These are phyloP conservation scores for Cyanodermella asteris DNA, from an alignment of 2,329 filamentous ascomycete species.

Conservation along the genomic window DNA sequence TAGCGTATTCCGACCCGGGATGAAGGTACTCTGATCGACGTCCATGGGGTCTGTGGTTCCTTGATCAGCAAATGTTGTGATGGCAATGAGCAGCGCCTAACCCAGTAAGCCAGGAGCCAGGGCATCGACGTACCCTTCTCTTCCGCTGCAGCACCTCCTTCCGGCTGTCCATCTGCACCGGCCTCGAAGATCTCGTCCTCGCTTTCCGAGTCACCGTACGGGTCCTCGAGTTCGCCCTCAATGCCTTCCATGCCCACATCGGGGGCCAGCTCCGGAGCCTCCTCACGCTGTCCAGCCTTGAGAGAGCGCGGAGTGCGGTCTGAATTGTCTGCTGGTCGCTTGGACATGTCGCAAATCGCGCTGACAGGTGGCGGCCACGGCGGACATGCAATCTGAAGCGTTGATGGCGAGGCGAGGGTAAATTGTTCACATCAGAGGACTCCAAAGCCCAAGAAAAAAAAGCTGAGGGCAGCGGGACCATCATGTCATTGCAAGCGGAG, in stretches of 20 bases:
- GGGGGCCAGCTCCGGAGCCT: slow-evolving; percentile 26
- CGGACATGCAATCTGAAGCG: too few relatives aligned
- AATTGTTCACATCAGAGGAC: too few relatives aligned
- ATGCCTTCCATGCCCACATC: slow-evolving; percentile 38
- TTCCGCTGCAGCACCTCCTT: slow-evolving; percentile 79
- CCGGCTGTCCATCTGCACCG: slow-evolving; percentile 76
- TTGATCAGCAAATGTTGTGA: slow-evolving; percentile 7
- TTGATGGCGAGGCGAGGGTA: too few relatives aligned
- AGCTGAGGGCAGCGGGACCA: too few relatives aligned
- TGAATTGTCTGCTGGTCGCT: slow-evolving; percentile 33
- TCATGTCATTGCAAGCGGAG: too few relatives aligned
- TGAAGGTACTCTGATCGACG: slow-evolving; percentile 83
- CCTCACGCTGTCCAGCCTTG: slow-evolving; percentile 39
- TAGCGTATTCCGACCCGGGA: slow-evolving; percentile 80
- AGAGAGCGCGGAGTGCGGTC: slow-evolving; percentile 29
- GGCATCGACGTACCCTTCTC: slow-evolving; percentile 38
- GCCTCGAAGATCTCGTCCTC: slow-evolving; percentile 87
- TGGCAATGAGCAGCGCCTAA: slow-evolving; percentile 1
- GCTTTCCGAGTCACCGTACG: slow-evolving; percentile 89
- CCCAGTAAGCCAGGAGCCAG: too few relatives aligned
- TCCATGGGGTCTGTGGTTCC: slow-evolving; percentile 60
- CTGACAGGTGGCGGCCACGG: too few relatives aligned
- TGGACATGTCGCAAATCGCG: slow-evolving; percentile 39
- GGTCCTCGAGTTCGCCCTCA: slow-evolving; percentile 75
- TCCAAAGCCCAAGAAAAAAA: too few relatives aligned